These are phyloP conservation scores for Diplogelasinospora grovesii DNA, from an alignment of 495 filamentous ascomycete genomes.

Conservation along the genomic window DNA sequence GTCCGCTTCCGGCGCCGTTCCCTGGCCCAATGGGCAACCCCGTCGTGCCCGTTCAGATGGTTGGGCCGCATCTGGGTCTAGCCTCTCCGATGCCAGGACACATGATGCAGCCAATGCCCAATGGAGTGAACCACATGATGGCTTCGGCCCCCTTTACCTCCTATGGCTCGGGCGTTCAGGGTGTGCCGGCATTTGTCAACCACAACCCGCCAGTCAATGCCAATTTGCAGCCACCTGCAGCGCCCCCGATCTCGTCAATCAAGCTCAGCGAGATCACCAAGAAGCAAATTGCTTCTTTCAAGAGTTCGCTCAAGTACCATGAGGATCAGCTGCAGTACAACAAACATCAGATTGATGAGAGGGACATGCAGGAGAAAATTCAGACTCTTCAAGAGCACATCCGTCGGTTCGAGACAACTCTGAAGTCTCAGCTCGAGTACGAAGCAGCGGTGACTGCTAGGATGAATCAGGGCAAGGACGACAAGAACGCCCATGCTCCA, in stretches of 20 bases:
- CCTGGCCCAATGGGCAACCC: conserved; percentile 10
- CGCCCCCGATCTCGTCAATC: conserved; percentile 38
- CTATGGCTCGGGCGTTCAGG: conserved; percentile 4
- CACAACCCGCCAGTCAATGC: conserved; percentile 15
- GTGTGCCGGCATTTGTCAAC: conserved; percentile 1
- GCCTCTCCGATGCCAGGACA: conserved; percentile 7
- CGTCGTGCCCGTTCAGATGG: conserved; percentile 18
- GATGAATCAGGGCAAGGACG: conserved; percentile 11
- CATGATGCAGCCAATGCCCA: conserved; percentile 16
- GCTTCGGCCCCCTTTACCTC: conserved; percentile 8
- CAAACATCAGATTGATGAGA: conserved; percentile 45
- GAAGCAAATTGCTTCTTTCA: conserved; percentile 40
- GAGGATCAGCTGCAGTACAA: conserved; percentile 43
- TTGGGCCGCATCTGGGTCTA: conserved; percentile 14
- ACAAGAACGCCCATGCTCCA: too few species aligned
- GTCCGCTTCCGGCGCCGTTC: conserved; percentile 27
- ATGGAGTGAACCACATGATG: conserved; percentile 13
- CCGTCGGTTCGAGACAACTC: conserved; percentile 30
- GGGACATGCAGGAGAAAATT: conserved; percentile 26
- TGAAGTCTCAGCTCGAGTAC: conserved; percentile 28
- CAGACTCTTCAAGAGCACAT: conserved; percentile 28
- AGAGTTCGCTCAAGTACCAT: conserved; percentile 37
- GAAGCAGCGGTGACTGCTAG: conserved; percentile 27
- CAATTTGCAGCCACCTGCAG: conserved; percentile 18
- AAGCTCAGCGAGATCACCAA: conserved; percentile 41